phyloP scores from a whole-genome alignment of 176 grass and related monocot species.

The Tuctoria greenei region DNA sequence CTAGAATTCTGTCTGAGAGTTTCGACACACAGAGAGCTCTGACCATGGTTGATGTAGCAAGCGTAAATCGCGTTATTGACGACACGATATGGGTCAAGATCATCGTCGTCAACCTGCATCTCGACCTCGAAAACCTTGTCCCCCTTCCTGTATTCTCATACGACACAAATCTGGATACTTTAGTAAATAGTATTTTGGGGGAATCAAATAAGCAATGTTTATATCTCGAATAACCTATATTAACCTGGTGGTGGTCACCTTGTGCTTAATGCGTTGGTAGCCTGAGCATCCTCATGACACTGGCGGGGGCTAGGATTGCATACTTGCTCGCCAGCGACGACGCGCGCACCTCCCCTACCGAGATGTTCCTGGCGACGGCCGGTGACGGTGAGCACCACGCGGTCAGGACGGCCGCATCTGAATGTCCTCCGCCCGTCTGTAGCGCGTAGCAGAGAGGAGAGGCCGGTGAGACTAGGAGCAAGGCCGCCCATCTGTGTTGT shows the following conservation, averaged over 20 bases:
- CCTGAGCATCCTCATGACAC: neutral
- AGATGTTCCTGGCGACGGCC: too few species aligned
- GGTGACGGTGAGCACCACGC: too few species aligned
- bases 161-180: neutral
- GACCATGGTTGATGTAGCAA: slow-evolving; percentile 87
- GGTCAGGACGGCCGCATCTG: neutral
- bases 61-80: slow-evolving; percentile 88
- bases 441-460: neutral
- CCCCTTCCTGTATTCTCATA: neutral
- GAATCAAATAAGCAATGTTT: neutral
- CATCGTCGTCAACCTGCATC: slow-evolving; percentile 75
- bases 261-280: neutral
- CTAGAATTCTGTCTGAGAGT: neutral
- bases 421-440: neutral
- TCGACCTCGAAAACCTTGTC: slow-evolving; percentile 63
- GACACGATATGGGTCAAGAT: slow-evolving; percentile 82
- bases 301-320: too few species aligned
- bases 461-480: neutral
- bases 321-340: too few species aligned
- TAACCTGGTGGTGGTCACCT: neutral
- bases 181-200: neutral
- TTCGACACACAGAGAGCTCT: slow-evolving; percentile 9
- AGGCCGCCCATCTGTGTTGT: neutral
- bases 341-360: too few species aligned
- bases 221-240: neutral